phyloP scores from a whole-genome alignment of 2,329 filamentous ascomycete genomes.

The Monosporascus sp. region DNA sequence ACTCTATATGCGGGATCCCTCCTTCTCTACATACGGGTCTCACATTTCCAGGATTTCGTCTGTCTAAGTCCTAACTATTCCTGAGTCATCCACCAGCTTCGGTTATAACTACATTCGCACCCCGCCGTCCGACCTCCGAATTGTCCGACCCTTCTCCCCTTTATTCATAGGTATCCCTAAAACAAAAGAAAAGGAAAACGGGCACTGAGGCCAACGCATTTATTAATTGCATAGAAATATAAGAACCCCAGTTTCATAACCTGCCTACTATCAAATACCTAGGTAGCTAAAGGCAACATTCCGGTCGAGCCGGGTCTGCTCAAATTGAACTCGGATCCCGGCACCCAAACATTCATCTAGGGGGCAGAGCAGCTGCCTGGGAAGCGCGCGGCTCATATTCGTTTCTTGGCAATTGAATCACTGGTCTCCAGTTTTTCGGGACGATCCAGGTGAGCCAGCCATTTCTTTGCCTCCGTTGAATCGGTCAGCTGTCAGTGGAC shows the following conservation, averaged over 20 bases:
- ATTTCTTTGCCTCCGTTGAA: not conserved
- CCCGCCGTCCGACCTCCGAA: too few species aligned
- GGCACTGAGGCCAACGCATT: not conserved
- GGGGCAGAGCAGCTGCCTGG: not conserved
- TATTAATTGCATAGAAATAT: not conserved
- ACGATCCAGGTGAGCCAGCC: not conserved
- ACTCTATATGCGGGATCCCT: constrained; percentile 2
- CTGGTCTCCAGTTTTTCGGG: not conserved
- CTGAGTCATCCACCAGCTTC: too few species aligned
- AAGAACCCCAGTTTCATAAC: not conserved
- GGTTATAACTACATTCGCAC: too few species aligned
- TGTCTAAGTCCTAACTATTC: too few species aligned
- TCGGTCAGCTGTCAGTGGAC: too few species aligned
- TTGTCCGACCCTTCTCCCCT: too few species aligned
- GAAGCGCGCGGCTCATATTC: not conserved
- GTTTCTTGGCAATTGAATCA: not conserved
- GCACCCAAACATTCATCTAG: not conserved
- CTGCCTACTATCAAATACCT: not conserved
- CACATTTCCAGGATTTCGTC: too few species aligned
- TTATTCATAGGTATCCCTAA: too few species aligned
- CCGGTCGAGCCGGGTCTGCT: not conserved
- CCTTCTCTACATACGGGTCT: not conserved
- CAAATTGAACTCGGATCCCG: not conserved
- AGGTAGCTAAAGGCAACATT: not conserved
- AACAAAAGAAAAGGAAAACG: too few species aligned